Evolutionary conservation across 306 rosid species (phyloP).

Genomic region (Glycine soja): DNA sequence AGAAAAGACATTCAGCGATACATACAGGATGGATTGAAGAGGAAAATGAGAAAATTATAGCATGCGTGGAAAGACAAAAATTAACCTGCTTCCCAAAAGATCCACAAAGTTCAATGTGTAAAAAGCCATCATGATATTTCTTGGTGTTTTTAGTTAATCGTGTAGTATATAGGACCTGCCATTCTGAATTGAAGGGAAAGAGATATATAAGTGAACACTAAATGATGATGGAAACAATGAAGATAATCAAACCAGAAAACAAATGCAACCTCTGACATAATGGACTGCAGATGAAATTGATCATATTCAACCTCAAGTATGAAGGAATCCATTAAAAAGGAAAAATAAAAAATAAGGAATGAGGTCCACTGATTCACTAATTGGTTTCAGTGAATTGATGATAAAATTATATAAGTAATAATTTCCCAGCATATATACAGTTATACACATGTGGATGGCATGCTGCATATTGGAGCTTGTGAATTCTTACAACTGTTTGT

Average conservation of each 20-base stretch:
- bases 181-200: slow-evolving; percentile 57
- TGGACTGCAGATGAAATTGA: slow-evolving; percentile 32
- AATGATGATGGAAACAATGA: slow-evolving; percentile 31
- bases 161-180: slow-evolving; percentile 74
- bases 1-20: slow-evolving; percentile 1
- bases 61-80: slow-evolving; percentile 15
- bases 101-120: slow-evolving; percentile 59
- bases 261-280: slow-evolving; percentile 16
- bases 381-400: slow-evolving; percentile 28
- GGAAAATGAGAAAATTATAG: slow-evolving; percentile 27
- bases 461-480: slow-evolving; percentile 16
- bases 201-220: slow-evolving; percentile 34
- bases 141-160: slow-evolving; percentile 71
- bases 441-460: background rate
- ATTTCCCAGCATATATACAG: slow-evolving; percentile 7
- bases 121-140: slow-evolving; percentile 78
- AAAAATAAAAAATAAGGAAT: background rate
- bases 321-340: too few species aligned
- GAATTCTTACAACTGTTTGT: slow-evolving; percentile 3
- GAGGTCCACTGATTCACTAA: background rate
- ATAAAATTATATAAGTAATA: slow-evolving; percentile 24
- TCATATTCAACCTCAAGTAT: background rate
- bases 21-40: slow-evolving; percentile 4
- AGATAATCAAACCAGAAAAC: slow-evolving; percentile 31
- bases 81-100: slow-evolving; percentile 72